Conservation (phyloP, 2,329 filamentous ascomycete species). For the Diaporthe eres region DNA sequence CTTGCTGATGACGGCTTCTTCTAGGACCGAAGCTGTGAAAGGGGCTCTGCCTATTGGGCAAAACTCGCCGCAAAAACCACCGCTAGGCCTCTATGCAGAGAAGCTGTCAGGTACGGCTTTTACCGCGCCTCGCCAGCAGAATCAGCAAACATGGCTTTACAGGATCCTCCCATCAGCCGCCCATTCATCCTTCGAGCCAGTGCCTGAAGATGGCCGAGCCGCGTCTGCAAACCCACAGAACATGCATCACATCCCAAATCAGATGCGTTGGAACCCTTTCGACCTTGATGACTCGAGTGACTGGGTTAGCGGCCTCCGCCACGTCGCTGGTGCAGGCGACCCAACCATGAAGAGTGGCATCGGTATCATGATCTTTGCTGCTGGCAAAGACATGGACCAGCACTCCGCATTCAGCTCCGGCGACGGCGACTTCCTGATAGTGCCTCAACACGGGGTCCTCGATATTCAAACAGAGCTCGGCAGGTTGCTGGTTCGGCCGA, state of each 20-base stretch:
- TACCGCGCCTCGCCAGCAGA: constrained; percentile 77
- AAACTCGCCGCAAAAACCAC: constrained; percentile 86
- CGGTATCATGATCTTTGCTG: constrained; percentile 85
- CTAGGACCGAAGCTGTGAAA: constrained; percentile 82
- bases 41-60: constrained; percentile 81
- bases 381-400: constrained; percentile 81
- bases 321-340: constrained; percentile 86
- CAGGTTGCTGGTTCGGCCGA: constrained; percentile 79
- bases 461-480: constrained; percentile 86
- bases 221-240: constrained; percentile 49
- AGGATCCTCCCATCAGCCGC: constrained; percentile 76
- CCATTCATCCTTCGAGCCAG: constrained; percentile 68
- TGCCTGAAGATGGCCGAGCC: constrained; percentile 48
- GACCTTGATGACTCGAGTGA: constrained; percentile 71
- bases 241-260: constrained; percentile 83
- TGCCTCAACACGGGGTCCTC: constrained; percentile 80
- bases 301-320: constrained; percentile 72
- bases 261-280: constrained; percentile 84
- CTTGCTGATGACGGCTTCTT: not conserved
- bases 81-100: constrained; percentile 86
- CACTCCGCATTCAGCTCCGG: constrained; percentile 87
- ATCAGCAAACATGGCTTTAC: constrained; percentile 81
- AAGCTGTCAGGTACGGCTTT: constrained; percentile 82
- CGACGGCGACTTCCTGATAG: constrained; percentile 83
- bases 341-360: constrained; percentile 83